Base-by-base conservation (phyloP, 2,329 filamentous ascomycete genomes). In the Cladobotryum mycophilum region DNA sequence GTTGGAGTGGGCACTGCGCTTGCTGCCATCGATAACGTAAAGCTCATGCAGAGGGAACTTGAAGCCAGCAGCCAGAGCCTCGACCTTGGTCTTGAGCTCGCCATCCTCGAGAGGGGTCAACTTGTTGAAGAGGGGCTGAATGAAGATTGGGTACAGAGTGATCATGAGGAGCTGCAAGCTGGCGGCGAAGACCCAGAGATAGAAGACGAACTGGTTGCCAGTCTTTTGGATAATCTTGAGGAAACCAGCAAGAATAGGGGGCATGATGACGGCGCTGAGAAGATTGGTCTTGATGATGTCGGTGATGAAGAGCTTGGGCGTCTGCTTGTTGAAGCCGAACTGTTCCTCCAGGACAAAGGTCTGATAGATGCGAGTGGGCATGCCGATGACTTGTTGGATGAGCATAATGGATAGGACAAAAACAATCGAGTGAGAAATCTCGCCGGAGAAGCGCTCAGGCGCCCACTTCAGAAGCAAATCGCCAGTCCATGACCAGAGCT, bases 321-420 rank as follows among this genome's bases (percentile, higher is more conserved):
- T 97, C 77, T 96, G 90, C 76, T 99, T 99, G 73, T 99, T 99
- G 81, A 99, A 99, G 45, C 93, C 93, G 62, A 95, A 99, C 66
- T 89, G 88, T 72, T 96, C 91, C 71, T 99, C 93, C 50, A 99
- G 77, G 44, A 97, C 88, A 64, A 99, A 99, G 12, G 89, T 93
- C 72, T 91, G 85, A 76, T 97, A 99, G 69, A 96, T 84, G 49
- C 84, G 87, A 53, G 84, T 80, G 3, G 93, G 93, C 48, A 97
- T 74, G 51, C 85, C 86, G 56, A 96, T 72, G 49, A 88, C 58
- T 63, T 92, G 89, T 60, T 90, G 86, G 61, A 95, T 80, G 62
- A 95, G 69, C 61, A 89, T 86, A 70, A 96, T 95, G 51, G 82
- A 76, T 64, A 97, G 85, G 69, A 96, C 82, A 74, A 97, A 99